A percentile compares a stretch with the other conserved stretches of the same genome.
phyloP scores from a whole-genome alignment of 495 filamentous ascomycete genomes.

The Tuber borchii region DNA sequence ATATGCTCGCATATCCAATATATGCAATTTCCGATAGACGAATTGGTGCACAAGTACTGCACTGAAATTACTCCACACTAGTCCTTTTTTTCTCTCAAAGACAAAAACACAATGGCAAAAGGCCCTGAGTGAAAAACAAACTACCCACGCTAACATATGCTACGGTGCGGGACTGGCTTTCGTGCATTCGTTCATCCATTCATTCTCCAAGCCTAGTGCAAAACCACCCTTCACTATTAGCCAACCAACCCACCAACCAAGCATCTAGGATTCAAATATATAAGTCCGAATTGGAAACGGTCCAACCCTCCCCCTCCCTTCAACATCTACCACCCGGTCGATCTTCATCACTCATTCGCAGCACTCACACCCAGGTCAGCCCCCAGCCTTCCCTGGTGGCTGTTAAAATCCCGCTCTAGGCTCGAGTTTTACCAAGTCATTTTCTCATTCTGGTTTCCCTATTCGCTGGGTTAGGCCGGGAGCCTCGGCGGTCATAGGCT shows the following conservation, averaged over 20 bases:
- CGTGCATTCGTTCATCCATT: background rate
- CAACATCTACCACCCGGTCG: background rate
- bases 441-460: background rate
- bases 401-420: background rate
- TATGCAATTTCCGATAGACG: constrained; percentile 29
- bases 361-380: background rate
- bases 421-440: background rate
- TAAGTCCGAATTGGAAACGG: background rate
- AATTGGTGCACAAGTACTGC: background rate
- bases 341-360: background rate
- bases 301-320: background rate
- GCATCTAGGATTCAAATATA: background rate
- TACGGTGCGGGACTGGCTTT: background rate
- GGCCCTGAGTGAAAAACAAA: background rate
- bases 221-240: background rate
- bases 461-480: background rate
- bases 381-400: background rate
- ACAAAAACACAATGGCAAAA: background rate
- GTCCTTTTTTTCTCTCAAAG: background rate
- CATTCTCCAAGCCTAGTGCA: background rate
- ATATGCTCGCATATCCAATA: constrained; percentile 14
- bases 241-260: background rate
- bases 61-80: constrained; percentile 19
- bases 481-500: background rate
- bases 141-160: background rate